Conservation (phyloP, 768 basidiomycete genomes). For the Termitomyces sp. region DNA sequence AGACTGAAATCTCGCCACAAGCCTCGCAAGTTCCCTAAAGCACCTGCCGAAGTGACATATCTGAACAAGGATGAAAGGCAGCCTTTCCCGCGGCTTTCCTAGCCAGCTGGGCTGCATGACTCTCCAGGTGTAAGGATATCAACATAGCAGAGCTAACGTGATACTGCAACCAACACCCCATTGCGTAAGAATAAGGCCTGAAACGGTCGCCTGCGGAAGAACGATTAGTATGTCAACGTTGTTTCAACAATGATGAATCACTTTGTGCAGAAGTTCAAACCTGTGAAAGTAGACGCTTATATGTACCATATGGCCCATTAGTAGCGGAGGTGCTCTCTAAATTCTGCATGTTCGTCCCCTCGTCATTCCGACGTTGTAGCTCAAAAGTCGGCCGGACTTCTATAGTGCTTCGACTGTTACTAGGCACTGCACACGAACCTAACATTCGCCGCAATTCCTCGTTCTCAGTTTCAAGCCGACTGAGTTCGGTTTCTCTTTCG, state of each 20-base stretch:
- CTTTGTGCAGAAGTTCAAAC: conserved; percentile 12
- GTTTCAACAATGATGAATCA: not conserved
- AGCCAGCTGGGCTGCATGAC: not conserved
- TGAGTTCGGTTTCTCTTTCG: conserved; percentile 88
- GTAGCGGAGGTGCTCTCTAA: conserved; percentile 10
- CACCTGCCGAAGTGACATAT: not conserved
- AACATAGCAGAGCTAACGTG: not conserved
- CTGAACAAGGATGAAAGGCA: not conserved
- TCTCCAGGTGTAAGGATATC: not conserved
- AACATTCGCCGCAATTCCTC: conserved; percentile 70
- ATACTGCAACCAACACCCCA: not conserved
- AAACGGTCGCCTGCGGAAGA: not conserved
- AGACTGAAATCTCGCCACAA: too few species aligned
- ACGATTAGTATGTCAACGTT: not conserved
- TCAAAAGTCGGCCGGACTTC: conserved; percentile 15
- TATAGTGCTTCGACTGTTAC: conserved; percentile 16
- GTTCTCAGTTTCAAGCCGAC: conserved; percentile 85
- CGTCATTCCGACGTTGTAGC: conserved; percentile 16
- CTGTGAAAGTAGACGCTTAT: conserved; percentile 27
- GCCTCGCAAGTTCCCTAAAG: not conserved
- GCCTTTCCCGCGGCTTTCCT: not conserved
- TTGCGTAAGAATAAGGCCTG: not conserved
- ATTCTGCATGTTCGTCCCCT: conserved; percentile 18
- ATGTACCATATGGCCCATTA: conserved; percentile 39
- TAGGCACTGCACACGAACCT: conserved; percentile 34